These are phyloP conservation scores for Trichomonas vaginalis DNA, from an alignment of 208 protist species.

Conservation along the genomic window DNA sequence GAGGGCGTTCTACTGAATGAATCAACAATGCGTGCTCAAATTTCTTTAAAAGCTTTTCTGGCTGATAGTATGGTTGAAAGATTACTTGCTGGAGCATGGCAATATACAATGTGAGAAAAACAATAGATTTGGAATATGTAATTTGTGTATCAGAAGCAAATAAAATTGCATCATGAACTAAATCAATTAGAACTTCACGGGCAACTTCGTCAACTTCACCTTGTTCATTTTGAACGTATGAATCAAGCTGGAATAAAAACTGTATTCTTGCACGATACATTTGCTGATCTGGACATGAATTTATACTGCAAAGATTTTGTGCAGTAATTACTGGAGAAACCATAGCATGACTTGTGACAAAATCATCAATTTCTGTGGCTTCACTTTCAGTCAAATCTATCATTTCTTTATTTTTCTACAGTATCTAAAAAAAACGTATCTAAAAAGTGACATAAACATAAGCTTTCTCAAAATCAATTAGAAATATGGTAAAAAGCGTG, in stretches of 20 bases:
- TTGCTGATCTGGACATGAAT: slow-evolving; percentile 16
- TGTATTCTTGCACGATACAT: slow-evolving; percentile 4
- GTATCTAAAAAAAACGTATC: not conserved
- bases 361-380: not conserved
- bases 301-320: not conserved
- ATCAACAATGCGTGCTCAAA: not conserved
- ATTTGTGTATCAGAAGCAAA: slow-evolving; percentile 2
- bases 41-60: not conserved
- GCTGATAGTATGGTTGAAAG: not conserved
- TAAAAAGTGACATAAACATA: not conserved
- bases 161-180: not conserved
- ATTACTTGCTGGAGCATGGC: not conserved
- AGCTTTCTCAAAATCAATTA: not conserved
- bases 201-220: not conserved
- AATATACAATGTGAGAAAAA: not conserved
- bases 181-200: not conserved
- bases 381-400: not conserved
- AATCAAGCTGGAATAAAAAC: not conserved
- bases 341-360: not conserved
- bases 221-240: not conserved
- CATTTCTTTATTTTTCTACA: not conserved
- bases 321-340: not conserved
- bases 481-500: not conserved
- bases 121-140: not conserved
- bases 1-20: not conserved